These are phyloP conservation scores for Pythium apleroticum DNA, from an alignment of 352 stramenopile genomes.

Conservation along the genomic window DNA sequence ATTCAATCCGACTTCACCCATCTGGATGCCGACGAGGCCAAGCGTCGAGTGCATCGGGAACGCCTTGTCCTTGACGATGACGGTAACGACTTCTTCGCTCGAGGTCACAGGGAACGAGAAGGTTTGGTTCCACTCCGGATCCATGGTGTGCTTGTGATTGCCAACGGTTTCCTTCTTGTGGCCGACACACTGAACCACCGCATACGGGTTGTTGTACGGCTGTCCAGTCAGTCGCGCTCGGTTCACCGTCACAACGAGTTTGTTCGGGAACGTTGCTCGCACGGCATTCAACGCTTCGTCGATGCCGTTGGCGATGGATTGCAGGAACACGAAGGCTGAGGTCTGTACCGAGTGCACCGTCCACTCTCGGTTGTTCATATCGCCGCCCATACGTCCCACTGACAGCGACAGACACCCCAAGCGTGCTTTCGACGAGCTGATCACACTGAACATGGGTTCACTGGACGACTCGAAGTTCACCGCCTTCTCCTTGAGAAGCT, in stretches of 20 bases:
- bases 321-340: constrained; percentile 85
- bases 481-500: constrained; percentile 64
- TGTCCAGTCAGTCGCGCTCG: constrained; percentile 77
- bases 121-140: constrained; percentile 89
- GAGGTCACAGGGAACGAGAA: constrained; percentile 87
- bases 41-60: constrained; percentile 80
- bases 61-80: constrained; percentile 71
- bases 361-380: constrained; percentile 76
- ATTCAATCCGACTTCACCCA: constrained; percentile 82
- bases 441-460: constrained; percentile 83
- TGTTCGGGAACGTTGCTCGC: constrained; percentile 85
- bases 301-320: constrained; percentile 73
- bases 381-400: constrained; percentile 64
- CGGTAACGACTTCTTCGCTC: constrained; percentile 61
- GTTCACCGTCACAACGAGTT: constrained; percentile 89
- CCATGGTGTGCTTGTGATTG: constrained; percentile 89
- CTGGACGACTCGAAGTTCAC: constrained; percentile 86
- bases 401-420: constrained; percentile 79
- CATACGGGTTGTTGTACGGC: constrained; percentile 88
- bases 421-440: constrained; percentile 67
- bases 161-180: constrained; percentile 89
- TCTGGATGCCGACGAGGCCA: constrained; percentile 68
- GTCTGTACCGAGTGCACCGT: constrained; percentile 86
- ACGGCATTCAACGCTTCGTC: constrained; percentile 76
- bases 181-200: constrained; percentile 70